A percentile compares a stretch with the other conserved stretches of the same genome.
Conservation (phyloP, 768 basidiomycete species). For the Pulveroboletus sp. region DNA sequence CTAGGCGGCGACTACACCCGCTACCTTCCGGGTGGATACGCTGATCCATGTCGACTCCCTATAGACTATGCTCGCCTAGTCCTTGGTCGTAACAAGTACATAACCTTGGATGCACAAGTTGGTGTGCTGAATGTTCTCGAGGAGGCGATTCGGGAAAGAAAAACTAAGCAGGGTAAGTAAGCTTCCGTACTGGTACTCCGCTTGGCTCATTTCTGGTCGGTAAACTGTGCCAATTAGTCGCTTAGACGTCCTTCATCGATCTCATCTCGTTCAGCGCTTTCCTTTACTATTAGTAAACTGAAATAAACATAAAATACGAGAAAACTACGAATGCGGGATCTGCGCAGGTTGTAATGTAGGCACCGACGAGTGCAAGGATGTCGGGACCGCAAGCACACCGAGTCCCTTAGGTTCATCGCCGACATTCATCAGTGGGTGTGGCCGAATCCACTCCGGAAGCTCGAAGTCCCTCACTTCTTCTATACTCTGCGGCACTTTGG, state of each 20-base stretch:
- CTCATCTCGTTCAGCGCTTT: not conserved
- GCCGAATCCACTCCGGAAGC: slow-evolving; percentile 50
- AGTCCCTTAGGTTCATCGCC: slow-evolving; percentile 6
- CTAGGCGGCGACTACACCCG: slow-evolving; percentile 49
- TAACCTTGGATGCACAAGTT: slow-evolving; percentile 36
- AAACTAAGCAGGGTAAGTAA: slow-evolving; percentile 11
- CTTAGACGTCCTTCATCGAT: slow-evolving; percentile 6
- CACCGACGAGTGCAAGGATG: slow-evolving; percentile 1
- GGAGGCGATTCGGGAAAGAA: slow-evolving; percentile 8
- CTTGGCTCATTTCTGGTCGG: not conserved
- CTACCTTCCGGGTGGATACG: slow-evolving; percentile 32
- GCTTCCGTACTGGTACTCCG: not conserved
- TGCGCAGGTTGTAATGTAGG: slow-evolving; percentile 13
- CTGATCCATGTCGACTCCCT: slow-evolving; percentile 32
- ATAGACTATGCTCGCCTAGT: slow-evolving; percentile 39
- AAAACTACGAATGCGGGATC: slow-evolving; percentile 10
- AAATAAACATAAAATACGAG: slow-evolving; percentile 31
- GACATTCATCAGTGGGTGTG: slow-evolving; percentile 15
- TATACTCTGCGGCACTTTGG: slow-evolving; percentile 46
- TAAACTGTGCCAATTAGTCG: slow-evolving; percentile 4
- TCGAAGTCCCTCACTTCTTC: slow-evolving; percentile 50
- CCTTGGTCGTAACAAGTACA: slow-evolving; percentile 41
- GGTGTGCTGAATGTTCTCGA: slow-evolving; percentile 39
- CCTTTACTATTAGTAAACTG: slow-evolving; percentile 2
- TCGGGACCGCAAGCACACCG: not conserved